Base-by-base conservation (phyloP, 1,284 basidiomycete genomes). In the Pseudomicrostroma phylloplanum region DNA sequence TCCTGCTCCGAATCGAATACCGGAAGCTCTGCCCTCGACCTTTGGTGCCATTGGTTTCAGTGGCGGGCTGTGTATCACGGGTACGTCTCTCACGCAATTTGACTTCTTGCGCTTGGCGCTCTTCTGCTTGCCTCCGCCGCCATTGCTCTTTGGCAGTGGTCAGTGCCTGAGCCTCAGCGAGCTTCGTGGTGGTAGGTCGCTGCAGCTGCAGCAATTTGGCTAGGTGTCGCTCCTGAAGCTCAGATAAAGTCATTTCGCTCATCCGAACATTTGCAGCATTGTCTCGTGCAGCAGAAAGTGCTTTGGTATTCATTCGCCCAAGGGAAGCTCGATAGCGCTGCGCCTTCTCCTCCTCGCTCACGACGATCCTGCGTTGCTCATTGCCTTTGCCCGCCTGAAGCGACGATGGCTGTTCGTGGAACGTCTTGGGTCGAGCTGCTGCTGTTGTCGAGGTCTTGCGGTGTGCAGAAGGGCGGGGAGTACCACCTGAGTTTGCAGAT, bases 181-280 rank as follows among this genome's bases (percentile, higher is more conserved):
- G 21, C 51, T 26, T 54, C 3, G 51, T 25, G 13, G n/a, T 54
- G 8, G 51, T 25, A 6, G 51, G 51, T 19, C 21, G 13, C 25
- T 54, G 51, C 21, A 54, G 21, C 51, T 54, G 21, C n/a, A 19
- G 51, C 25, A 54, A 25, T 25, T 54, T 54, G 21, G 51, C 21
- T 25, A 23, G 15, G 25, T 54, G 51, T 25, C 51, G n/a, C 15
- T 54, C 51, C 25, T 54, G 51, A 15, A 54, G 51, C 21, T 54
- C 51, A 15, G 51, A 17, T 25, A 54, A 8, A 19, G 51, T 54
- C 21, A 54, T 54, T 25, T 19, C 6, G 7, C 46, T 23, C 46
- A n/a, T 23, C 46, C 17, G 46, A n/a, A 6, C 12, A 48, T 11
- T n/a, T 48, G 46, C 7, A 48, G 23, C 12, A 4, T n/a, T 23